Evolutionary conservation across 2,329 filamentous ascomycete genomes (phyloP).

Genomic region (Claviceps sp.): DNA sequence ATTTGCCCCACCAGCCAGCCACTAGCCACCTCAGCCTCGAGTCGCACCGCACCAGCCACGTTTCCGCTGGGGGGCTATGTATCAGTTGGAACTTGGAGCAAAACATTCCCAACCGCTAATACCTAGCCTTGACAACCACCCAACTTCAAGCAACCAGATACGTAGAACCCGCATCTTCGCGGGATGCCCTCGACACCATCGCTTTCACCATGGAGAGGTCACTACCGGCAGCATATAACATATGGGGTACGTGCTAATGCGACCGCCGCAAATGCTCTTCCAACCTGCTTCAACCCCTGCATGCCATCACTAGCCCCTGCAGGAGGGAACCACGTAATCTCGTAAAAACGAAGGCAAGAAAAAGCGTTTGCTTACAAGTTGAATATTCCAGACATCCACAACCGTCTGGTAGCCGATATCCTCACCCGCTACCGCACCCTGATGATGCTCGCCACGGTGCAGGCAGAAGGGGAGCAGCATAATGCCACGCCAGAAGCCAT

Average conservation of each 20-base stretch:
- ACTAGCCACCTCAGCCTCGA: background rate
- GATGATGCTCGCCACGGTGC: conserved; percentile 29
- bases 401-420: conserved; percentile 30
- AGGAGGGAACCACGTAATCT: background rate
- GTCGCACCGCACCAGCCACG: background rate
- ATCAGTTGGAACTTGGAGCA: background rate
- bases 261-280: background rate
- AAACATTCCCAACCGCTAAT: background rate
- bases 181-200: background rate
- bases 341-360: background rate
- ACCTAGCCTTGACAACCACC: too few species aligned
- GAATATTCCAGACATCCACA: conserved; percentile 25
- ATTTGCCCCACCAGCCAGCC: background rate
- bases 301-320: too few species aligned
- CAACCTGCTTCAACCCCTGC: background rate
- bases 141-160: background rate
- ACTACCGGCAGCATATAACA: conserved; percentile 19
- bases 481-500: conserved; percentile 27
- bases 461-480: conserved; percentile 25
- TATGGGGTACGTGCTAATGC: conserved; percentile 19
- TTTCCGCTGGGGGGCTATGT: background rate
- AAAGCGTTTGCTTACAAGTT: background rate
- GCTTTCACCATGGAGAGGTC: conserved; percentile 18
- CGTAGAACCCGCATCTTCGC: background rate
- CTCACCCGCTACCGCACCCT: conserved; percentile 30